Conservation (phyloP, 345 rosid genomes). For the Melastoma malabathricum region DNA sequence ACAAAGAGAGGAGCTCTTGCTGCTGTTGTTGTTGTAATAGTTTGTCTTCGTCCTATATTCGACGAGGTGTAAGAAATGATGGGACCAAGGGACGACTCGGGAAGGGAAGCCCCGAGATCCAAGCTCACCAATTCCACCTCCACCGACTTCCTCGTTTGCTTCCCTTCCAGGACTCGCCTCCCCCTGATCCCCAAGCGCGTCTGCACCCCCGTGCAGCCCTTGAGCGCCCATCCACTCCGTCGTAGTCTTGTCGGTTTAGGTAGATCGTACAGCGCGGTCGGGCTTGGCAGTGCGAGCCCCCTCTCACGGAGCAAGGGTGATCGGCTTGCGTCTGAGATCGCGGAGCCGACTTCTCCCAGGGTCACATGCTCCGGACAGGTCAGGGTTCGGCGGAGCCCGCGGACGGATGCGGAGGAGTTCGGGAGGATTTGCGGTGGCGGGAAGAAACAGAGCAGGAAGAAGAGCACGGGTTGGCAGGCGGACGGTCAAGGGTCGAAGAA, state of each 20-base stretch:
- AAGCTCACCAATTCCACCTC: conserved; percentile 23
- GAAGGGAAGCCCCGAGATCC: conserved; percentile 44
- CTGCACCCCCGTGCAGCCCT: conserved; percentile 37
- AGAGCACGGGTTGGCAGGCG: conserved; percentile 15
- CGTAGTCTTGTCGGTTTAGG: too few relatives aligned
- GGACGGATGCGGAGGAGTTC: conserved; percentile 23
- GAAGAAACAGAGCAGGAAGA: conserved; percentile 7
- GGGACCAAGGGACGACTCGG: conserved; percentile 3
- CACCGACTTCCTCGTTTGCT: conserved; percentile 69
- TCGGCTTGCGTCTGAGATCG: conserved; percentile 32
- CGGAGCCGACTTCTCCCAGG: conserved; percentile 82
- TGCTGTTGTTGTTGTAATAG: too few relatives aligned
- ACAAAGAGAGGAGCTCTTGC: too few relatives aligned
- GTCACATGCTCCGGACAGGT: conserved; percentile 94
- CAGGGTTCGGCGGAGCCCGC: conserved; percentile 67
- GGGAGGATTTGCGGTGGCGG: conserved; percentile 15
- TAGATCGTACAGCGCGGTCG: neutral
- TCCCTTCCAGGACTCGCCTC: conserved; percentile 68
- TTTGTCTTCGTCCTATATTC: too few relatives aligned
- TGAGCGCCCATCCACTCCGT: too few relatives aligned
- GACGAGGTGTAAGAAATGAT: too few relatives aligned
- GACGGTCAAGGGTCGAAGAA: conserved; percentile 21
- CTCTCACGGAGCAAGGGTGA: conserved; percentile 51
- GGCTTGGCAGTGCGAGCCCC: conserved; percentile 38
- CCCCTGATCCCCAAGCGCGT: conserved; percentile 56